Percentiles rank a stretch among this genome's conserved stretches.
These are phyloP conservation scores for Ramaria sp. DNA, from an alignment of 768 basidiomycete genomes.

Conservation along the genomic window DNA sequence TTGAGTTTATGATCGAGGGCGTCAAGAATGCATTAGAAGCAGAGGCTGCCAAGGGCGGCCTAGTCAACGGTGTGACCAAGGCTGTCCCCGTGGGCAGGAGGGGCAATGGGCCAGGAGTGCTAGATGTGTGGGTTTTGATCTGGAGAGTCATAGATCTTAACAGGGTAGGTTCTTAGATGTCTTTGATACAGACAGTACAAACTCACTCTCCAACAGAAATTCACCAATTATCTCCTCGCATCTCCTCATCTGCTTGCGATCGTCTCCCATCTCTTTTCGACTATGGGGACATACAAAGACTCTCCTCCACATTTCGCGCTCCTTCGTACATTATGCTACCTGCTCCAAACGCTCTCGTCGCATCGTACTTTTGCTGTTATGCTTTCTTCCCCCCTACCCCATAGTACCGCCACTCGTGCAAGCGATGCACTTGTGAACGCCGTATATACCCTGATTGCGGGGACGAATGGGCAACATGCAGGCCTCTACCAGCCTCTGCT, in stretches of 20 bases:
- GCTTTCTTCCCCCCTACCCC: constrained; percentile 57
- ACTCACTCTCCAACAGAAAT: constrained; percentile 53
- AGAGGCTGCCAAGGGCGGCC: constrained; percentile 6
- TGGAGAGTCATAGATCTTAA: constrained; percentile 94
- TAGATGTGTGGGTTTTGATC: constrained; percentile 31
- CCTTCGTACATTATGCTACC: constrained; percentile 81
- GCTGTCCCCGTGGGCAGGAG: constrained; percentile 1
- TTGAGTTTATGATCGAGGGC: constrained; percentile 73
- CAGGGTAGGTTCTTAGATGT: constrained; percentile 43
- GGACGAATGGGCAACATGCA: constrained; percentile 70
- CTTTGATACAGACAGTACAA: too few species aligned
- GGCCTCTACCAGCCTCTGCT: constrained; percentile 88
- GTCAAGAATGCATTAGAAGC: constrained; percentile 27
- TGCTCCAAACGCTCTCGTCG: constrained; percentile 84
- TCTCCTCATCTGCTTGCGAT: constrained; percentile 1
- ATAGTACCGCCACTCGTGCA: constrained; percentile 61
- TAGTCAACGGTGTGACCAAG: constrained; percentile 1
- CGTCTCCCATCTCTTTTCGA: constrained; percentile 2
- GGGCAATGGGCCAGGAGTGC: constrained; percentile 8
- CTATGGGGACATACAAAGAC: constrained; percentile 1
- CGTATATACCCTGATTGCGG: constrained; percentile 82
- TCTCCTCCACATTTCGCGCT: constrained; percentile 29
- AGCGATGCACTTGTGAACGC: constrained; percentile 46
- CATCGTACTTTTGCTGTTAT: constrained; percentile 69
- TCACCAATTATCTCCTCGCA: constrained; percentile 64